Evolutionary conservation across 208 protist genomes (phyloP).

Genomic region (Trypanosomatidae sp.): DNA sequence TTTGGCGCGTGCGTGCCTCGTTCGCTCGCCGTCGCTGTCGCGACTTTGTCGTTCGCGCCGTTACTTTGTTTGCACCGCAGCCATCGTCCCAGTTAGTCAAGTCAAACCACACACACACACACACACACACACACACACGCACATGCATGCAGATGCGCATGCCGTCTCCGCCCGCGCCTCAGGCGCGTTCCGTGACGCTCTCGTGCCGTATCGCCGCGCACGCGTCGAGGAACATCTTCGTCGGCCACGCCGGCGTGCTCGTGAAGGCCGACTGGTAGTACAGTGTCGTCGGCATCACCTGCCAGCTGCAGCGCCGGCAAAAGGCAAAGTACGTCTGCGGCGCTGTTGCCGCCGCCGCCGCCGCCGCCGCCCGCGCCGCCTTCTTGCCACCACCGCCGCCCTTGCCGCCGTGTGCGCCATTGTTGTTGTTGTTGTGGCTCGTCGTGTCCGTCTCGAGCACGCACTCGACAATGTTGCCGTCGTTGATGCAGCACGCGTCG

Average conservation of each 20-base stretch:
- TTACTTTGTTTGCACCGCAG: too few relatives aligned
- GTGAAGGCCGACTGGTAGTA: slow-evolving; percentile 46
- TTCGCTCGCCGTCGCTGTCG: too few relatives aligned
- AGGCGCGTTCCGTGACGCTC: too few relatives aligned
- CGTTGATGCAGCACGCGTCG: slow-evolving; percentile 44
- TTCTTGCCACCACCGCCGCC: background rate
- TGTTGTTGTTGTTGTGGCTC: background rate
- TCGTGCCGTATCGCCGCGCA: slow-evolving; percentile 29
- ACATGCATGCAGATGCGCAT: too few relatives aligned
- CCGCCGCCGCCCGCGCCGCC: background rate
- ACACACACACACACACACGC: too few relatives aligned
- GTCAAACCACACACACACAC: too few relatives aligned
- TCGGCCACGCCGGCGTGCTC: slow-evolving; percentile 30
- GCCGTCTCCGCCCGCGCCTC: too few relatives aligned
- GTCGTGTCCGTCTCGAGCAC: slow-evolving; percentile 9
- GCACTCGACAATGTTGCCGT: slow-evolving; percentile 81
- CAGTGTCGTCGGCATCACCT: slow-evolving; percentile 42
- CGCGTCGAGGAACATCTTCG: slow-evolving; percentile 22
- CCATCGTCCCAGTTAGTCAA: too few relatives aligned
- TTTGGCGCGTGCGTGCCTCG: too few relatives aligned
- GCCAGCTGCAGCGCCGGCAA: slow-evolving; percentile 53
- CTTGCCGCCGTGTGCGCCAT: too few relatives aligned
- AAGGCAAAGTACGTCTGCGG: slow-evolving; percentile 13
- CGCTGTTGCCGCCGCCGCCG: slow-evolving; percentile 12
- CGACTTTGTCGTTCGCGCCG: too few relatives aligned